Evolutionary conservation across 176 grass and related monocot genomes (phyloP).

Genomic region (Triticum aestivum): IWGSC_CS_RefSeq_v2.1 NC_057796.1:24896293-24896792

Average conservation of each 20-base stretch:
- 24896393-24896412: constrained; percentile 70
- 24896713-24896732: constrained; percentile 79
- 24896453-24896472: constrained; percentile 61
- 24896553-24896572: constrained; percentile 73
- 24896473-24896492: constrained; percentile 23
- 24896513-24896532: constrained; percentile 1
- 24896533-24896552: constrained; percentile 70
- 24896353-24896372: constrained; percentile 60
- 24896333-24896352: constrained; percentile 86
- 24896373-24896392: constrained; percentile 55
- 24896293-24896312: constrained; percentile 92
- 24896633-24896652: constrained; percentile 55
- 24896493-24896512: not conserved
- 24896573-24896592: constrained; percentile 46
- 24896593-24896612: not conserved
- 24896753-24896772: constrained; percentile 63
- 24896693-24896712: constrained; percentile 78
- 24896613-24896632: not conserved
- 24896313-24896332: constrained; percentile 84
- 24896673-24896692: constrained; percentile 75
- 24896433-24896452: constrained; percentile 59
- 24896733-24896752: constrained; percentile 71
- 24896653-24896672: constrained; percentile 77
- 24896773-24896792: constrained; percentile 53
- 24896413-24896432: constrained; percentile 79